Evolutionary conservation across 176 grass and related monocot species (phyloP).

Genomic region (Eragrostis nindensis): DNA sequence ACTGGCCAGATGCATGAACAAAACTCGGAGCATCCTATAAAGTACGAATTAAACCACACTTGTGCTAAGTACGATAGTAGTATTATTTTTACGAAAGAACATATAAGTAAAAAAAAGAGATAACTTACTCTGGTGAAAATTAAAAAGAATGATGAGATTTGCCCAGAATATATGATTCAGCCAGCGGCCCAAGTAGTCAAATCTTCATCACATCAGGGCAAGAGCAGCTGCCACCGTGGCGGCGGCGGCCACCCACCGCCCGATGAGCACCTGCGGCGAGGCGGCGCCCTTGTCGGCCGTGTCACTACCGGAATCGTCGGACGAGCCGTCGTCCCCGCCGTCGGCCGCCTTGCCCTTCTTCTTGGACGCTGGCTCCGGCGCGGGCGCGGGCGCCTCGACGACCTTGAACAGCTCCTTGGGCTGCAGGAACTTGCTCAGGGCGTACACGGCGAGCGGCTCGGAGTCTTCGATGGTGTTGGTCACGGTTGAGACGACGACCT

Average conservation of each 20-base stretch:
- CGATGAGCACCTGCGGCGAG: conserved; percentile 2
- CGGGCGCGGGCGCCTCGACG: conserved; percentile 33
- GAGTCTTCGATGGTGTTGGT: conserved; percentile 56
- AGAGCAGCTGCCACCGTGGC: conserved; percentile 9
- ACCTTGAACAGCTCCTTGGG: conserved; percentile 79
- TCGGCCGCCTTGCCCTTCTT: conserved; percentile 15
- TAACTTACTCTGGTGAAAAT: not conserved
- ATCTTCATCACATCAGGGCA: conserved; percentile 12
- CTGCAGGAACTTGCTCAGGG: conserved; percentile 67
- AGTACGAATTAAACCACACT: not conserved
- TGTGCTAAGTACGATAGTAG: not conserved
- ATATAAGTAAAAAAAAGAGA: not conserved
- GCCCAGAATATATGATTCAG: not conserved
- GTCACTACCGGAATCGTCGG: conserved; percentile 19
- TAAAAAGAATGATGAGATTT: not conserved
- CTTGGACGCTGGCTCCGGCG: conserved; percentile 52
- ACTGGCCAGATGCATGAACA: not conserved
- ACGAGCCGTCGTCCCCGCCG: not conserved
- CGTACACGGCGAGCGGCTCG: conserved; percentile 71
- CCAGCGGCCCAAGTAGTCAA: not conserved
- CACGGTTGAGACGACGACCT: conserved; percentile 42
- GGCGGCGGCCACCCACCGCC: conserved; percentile 11
- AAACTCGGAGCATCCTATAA: not conserved
- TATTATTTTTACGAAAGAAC: conserved; percentile 6
- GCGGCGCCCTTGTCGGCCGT: conserved; percentile 43